Evolutionary conservation across 768 basidiomycete genomes (phyloP), one percentile per base, ranked within the genome.

Genomic region (Termitomyces sp.): DNA sequence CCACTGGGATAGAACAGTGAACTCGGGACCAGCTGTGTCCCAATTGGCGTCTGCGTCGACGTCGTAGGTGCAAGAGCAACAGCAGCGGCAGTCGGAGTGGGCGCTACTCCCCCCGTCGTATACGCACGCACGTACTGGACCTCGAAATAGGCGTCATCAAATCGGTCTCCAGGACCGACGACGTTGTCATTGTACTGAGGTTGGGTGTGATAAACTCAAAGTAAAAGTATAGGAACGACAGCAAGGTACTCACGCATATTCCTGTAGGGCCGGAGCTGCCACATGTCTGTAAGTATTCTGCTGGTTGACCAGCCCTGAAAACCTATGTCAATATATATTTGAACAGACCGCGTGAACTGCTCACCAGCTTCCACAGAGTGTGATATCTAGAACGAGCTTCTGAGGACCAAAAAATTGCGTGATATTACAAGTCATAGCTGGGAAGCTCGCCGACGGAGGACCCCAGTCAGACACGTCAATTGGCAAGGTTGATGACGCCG

Each of bases 111-210:
- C 3, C 69, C 70, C 0, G 78, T 84, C 33, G 68, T 70, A 48
- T 73, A 75, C 7, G 74, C 71, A 18, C 86, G 84, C 35, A 92
- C 73, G 63, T 86, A 86, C 57, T 79, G 78, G 67, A 91, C 78
- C 71, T 90, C 88, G 66, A 90, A 92, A 72, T 83, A 88, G 3
- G 82, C 81, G 36, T 76, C 66, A 66, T 78, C 70, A 66, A 76
- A 82, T 57, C 73, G 73, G 44, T 66, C 70, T 9, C 78, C 79
- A 4, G 78, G 68, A 33, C 80, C 79, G 49, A 81, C 74, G 16
- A 84, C 81, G 62, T 81, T 82, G 67, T 83, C 82, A 32, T 76
- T 76, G 66, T 83, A 84, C 75, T 82, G 55, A 5, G 38, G 5
- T 22, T 6, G 5, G 22, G n/a, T 20, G 18, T 60, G 63, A 22